A percentile compares a stretch with the other conserved stretches of the same genome.
Evolutionary conservation across 192 early-diverging fungal species (phyloP).

Genomic region (Coemansia umbellata): DNA sequence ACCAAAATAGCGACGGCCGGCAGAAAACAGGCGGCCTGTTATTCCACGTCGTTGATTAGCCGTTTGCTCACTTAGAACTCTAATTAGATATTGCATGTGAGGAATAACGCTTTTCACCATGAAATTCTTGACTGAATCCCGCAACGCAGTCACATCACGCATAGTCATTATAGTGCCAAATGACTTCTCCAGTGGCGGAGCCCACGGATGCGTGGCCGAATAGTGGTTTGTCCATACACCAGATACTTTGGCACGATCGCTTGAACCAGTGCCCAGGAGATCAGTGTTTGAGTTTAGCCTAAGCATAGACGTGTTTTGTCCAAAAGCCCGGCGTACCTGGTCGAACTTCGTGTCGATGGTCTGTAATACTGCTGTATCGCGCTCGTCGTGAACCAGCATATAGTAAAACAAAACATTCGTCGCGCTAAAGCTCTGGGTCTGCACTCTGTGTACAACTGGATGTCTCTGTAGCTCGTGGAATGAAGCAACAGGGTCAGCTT

Average conservation of each 20-base stretch:
- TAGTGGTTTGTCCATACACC: conserved; percentile 31
- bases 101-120: conserved; percentile 76
- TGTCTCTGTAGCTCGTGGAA: conserved; percentile 57
- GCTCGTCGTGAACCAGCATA: conserved; percentile 81
- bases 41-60: conserved; percentile 82
- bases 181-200: neutral
- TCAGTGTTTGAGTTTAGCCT: conserved; percentile 40
- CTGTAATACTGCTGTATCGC: conserved; percentile 24
- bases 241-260: conserved; percentile 26
- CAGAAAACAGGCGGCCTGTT: conserved; percentile 84
- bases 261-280: conserved; percentile 7
- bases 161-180: conserved; percentile 39
- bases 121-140: conserved; percentile 55
- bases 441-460: conserved; percentile 53
- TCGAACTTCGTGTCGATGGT: conserved; percentile 45
- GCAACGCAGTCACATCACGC: conserved; percentile 46
- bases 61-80: conserved; percentile 89
- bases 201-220: conserved; percentile 12
- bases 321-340: conserved; percentile 42
- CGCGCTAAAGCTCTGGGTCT: conserved; percentile 73
- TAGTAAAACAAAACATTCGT: conserved; percentile 75
- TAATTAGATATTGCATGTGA: conserved; percentile 84
- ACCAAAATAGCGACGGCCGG: conserved; percentile 81
- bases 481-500: conserved; percentile 71
- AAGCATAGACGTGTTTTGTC: conserved; percentile 40